Percentiles rank a stretch among this genome's conserved stretches.
Conservation (phyloP, 2,329 filamentous ascomycete species). For the Diplodia seriata region DNA sequence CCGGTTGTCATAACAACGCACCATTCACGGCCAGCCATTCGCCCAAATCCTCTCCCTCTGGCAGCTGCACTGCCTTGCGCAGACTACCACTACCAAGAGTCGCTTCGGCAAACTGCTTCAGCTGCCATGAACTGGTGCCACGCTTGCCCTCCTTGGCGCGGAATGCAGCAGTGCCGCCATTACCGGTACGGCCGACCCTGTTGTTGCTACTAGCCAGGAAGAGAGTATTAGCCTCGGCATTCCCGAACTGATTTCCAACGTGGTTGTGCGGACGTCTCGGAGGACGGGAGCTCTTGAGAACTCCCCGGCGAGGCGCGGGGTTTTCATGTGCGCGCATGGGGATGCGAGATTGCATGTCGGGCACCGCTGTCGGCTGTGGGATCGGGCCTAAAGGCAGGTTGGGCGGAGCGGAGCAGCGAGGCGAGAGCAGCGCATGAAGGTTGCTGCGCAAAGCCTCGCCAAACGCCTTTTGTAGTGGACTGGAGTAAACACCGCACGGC, state of each 20-base stretch:
- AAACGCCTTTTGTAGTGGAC: conserved; percentile 42
- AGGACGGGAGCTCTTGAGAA: not conserved
- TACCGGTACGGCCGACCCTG: conserved; percentile 24
- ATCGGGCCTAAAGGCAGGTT: conserved; percentile 7
- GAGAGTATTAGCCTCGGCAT: conserved; percentile 19
- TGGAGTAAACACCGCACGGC: conserved; percentile 42
- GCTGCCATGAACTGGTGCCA: conserved; percentile 88
- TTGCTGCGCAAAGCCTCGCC: conserved; percentile 40
- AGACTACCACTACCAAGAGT: conserved; percentile 93
- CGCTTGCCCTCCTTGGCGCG: conserved; percentile 84
- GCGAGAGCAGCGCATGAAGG: conserved; percentile 20
- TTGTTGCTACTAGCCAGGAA: conserved; percentile 30
- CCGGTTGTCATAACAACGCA: conserved; percentile 54
- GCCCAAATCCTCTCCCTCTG: conserved; percentile 95
- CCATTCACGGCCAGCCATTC: conserved; percentile 99
- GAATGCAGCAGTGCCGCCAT: conserved; percentile 73
- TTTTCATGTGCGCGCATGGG: conserved; percentile 39
- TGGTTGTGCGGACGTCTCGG: conserved; percentile 4
- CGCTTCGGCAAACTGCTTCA: conserved; percentile 97
- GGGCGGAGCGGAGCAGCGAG: conserved; percentile 1
- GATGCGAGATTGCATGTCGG: conserved; percentile 40
- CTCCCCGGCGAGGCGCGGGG: conserved; percentile 8
- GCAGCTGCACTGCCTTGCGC: conserved; percentile 94
- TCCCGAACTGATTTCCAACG: conserved; percentile 7
- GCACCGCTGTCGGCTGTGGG: conserved; percentile 26